Evolutionary conservation across 352 stramenopile species (phyloP), one percentile per base, ranked within the genome.

Genomic region (Globisporangium radiosum): DNA sequence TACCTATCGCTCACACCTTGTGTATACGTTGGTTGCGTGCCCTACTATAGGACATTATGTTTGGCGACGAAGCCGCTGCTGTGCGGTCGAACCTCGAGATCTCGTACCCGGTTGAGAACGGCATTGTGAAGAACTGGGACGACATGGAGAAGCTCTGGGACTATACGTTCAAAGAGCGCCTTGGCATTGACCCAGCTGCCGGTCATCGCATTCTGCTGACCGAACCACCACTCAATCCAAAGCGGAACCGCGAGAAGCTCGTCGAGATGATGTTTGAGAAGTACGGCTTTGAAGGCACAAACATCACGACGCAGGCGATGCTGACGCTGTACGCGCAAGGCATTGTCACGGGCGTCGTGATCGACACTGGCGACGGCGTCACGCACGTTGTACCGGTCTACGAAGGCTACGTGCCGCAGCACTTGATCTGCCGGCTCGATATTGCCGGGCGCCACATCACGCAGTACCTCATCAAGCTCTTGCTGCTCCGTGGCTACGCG

Each of bases 111-210:
- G 90, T 98, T 33, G 92, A 98, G 69, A 97, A 98, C 68, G 95
- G 95, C 43, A 98, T 98, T 56, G 92, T 98, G 10, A 95, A 95
- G 71, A 97, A 97, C 78, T 98, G 95, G 95, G 90, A 98, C 55
- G 94, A 98, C 65, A 98, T 98, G 94, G 88, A 98, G 71, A 91
- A 97, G 62, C 74, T 98, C 38, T 98, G 95, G 95, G 94, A 98
- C 71, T 98, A 98, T 74, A 98, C 91, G 52, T 98, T 98, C 72
- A 76, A 94, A 56, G 90, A 98, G 59, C 92, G 92, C 2, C 67
- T 98, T 58, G 72, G 59, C 43, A 88, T 90, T 53, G 75, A 86
- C 63, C 73, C 84, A 8, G 62, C 67, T 39, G 76, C 59, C 0
- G 85, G 85, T 33, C 72, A 96, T 59, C 91, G 89, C 47, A 96